These are phyloP conservation scores for Scalesia atractyloides DNA, from an alignment of 129 eudicot genomes.

Conservation along the genomic window DNA sequence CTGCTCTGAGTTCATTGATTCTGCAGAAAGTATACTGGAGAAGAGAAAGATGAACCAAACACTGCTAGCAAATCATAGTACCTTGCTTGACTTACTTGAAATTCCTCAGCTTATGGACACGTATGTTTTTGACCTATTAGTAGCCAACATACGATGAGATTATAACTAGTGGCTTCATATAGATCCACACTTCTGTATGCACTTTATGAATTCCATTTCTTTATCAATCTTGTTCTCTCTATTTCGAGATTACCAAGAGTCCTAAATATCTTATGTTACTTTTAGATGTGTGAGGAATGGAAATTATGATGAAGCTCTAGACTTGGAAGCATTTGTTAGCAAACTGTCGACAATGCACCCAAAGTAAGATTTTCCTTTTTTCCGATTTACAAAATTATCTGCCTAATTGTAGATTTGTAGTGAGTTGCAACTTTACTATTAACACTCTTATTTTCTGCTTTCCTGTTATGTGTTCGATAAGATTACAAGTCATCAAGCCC, in stretches of 20 bases:
- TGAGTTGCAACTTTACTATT: constrained; percentile 7
- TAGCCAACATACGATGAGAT: constrained; percentile 25
- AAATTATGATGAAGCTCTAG: constrained; percentile 97
- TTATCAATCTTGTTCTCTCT: neutral
- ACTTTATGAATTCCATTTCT: neutral
- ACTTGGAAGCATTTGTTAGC: constrained; percentile 87
- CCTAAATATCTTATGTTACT: constrained; percentile 6
- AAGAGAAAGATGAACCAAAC: constrained; percentile 96
- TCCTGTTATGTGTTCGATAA: constrained; percentile 17
- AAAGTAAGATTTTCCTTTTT: constrained; percentile 53
- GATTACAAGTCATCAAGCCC: constrained; percentile 91
- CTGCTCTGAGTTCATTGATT: constrained; percentile 90
- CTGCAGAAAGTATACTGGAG: constrained; percentile 88
- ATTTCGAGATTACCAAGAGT: neutral
- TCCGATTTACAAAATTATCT: constrained; percentile 8
- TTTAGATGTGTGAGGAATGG: constrained; percentile 97
- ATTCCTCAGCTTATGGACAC: constrained; percentile 99
- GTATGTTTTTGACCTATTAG: constrained; percentile 51
- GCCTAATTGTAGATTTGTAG: constrained; percentile 10
- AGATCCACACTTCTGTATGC: neutral
- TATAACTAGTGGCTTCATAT: constrained; percentile 26
- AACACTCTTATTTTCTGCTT: constrained; percentile 7
- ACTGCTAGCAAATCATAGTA: constrained; percentile 85
- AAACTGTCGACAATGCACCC: constrained; percentile 98
- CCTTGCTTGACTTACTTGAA: constrained; percentile 99